Evolutionary conservation across 2,329 filamentous ascomycete genomes (phyloP).

Genomic region (Ascochyta lentis): DNA sequence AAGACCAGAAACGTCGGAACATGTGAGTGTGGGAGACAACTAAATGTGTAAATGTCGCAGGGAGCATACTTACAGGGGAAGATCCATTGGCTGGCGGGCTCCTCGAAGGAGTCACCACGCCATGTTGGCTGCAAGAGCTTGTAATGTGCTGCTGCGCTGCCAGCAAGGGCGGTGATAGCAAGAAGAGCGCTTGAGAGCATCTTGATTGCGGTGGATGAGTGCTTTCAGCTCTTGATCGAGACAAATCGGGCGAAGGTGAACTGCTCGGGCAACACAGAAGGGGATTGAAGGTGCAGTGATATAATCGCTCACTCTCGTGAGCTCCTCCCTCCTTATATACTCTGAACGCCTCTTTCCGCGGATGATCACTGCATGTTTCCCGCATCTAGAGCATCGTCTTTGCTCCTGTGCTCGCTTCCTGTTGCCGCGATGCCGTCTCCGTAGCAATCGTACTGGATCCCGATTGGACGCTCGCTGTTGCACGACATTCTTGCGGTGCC

Average conservation of each 20-base stretch:
- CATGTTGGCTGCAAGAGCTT: conserved; percentile 50
- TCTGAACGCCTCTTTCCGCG: background rate
- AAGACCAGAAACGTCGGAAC: background rate
- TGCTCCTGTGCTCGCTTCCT: conserved; percentile 4
- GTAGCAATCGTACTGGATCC: background rate
- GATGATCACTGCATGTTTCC: background rate
- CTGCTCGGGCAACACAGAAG: background rate
- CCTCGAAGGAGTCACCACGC: conserved; percentile 52
- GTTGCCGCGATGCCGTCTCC: background rate
- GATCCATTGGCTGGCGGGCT: conserved; percentile 47
- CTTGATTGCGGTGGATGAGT: background rate
- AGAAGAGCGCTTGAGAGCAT: conserved; percentile 33
- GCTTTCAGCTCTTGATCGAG: background rate
- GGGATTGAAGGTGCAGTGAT: background rate
- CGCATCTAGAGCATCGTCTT: conserved; percentile 10
- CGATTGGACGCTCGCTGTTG: conserved; percentile 8
- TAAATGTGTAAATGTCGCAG: too few relatives aligned
- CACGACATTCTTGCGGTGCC: background rate
- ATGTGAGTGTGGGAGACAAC: background rate
- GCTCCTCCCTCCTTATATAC: conserved; percentile 6
- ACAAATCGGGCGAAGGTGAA: background rate
- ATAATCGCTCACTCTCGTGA: background rate
- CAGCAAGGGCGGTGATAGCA: conserved; percentile 32
- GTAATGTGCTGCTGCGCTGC: conserved; percentile 53
- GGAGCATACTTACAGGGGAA: conserved; percentile 48